Conservation (phyloP, 371 early-diverging fungal genomes). For the Mucor racemosus region DNA sequence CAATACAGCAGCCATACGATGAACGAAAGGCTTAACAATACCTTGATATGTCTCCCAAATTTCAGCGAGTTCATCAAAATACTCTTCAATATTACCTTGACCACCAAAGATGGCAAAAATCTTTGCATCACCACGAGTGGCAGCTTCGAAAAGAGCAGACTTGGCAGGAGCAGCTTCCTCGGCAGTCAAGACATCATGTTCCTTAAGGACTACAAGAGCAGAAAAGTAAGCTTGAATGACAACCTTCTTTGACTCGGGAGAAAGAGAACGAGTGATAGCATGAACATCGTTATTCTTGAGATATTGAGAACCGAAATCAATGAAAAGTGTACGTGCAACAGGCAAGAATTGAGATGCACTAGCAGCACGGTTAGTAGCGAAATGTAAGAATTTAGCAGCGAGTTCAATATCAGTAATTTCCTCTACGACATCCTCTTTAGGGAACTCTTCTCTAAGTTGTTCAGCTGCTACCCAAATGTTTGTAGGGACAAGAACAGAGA, state of each 20-base stretch:
- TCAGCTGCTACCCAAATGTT: slow-evolving; percentile 92
- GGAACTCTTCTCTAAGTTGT: slow-evolving; percentile 82
- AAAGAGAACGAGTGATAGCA: slow-evolving; percentile 68
- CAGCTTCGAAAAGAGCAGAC: slow-evolving; percentile 72
- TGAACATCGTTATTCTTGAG: slow-evolving; percentile 88
- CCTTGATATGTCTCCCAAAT: slow-evolving; percentile 85
- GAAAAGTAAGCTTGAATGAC: slow-evolving; percentile 84
- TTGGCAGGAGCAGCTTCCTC: slow-evolving; percentile 54
- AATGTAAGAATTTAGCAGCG: slow-evolving; percentile 75
- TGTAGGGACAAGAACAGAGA: slow-evolving; percentile 83
- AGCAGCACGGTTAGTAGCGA: slow-evolving; percentile 66
- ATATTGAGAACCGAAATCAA: slow-evolving; percentile 76
- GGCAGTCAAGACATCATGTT: slow-evolving; percentile 47
- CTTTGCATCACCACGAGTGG: slow-evolving; percentile 66
- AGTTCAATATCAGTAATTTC: slow-evolving; percentile 76
- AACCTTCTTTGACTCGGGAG: slow-evolving; percentile 62
- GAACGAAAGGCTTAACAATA: slow-evolving; percentile 78
- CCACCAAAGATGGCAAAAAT: slow-evolving; percentile 94
- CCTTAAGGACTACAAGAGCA: slow-evolving; percentile 74
- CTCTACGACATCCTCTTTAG: slow-evolving; percentile 56
- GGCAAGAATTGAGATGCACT: slow-evolving; percentile 69
- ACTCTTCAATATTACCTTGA: slow-evolving; percentile 95
- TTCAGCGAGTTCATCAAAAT: slow-evolving; percentile 90
- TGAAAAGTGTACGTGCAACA: slow-evolving; percentile 79
- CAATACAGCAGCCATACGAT: slow-evolving; percentile 76